Evolutionary conservation across 331 rosid genomes (phyloP).

Genomic region (Prunus yedoensis): DNA sequence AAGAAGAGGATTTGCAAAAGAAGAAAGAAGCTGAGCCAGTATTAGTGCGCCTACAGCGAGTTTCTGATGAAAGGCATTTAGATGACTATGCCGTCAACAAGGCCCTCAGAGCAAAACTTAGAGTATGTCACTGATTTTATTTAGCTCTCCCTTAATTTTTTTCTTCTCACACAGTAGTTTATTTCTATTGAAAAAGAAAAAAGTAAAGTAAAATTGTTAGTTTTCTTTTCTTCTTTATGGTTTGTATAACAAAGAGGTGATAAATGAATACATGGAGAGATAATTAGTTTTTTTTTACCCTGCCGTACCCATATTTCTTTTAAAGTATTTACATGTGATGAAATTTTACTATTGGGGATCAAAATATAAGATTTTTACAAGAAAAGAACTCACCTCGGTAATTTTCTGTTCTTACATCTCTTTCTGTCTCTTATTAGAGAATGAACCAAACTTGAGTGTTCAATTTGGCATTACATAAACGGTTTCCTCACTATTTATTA

Average conservation of each 20-base stretch:
- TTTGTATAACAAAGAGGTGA: neutral
- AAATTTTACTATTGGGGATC: neutral
- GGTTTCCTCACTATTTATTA: slow-evolving; percentile 5
- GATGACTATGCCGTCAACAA: slow-evolving; percentile 76
- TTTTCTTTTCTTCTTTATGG: neutral
- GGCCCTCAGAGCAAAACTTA: slow-evolving; percentile 70
- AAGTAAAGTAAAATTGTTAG: neutral
- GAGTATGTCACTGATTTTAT: slow-evolving; percentile 49
- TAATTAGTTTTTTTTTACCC: neutral
- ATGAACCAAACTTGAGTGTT: neutral
- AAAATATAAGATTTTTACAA: neutral
- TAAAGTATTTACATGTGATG: neutral
- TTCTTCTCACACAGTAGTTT: neutral
- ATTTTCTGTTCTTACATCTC: neutral
- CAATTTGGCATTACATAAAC: neutral
- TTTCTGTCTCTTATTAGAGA: neutral
- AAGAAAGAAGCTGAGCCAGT: slow-evolving; percentile 91
- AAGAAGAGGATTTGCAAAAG: slow-evolving; percentile 77
- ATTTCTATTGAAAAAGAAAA: neutral
- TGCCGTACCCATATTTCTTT: neutral
- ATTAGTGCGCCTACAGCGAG: slow-evolving; percentile 71
- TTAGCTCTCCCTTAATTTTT: neutral
- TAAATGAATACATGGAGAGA: neutral
- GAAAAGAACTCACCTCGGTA: too few species aligned
- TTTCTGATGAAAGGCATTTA: slow-evolving; percentile 69